Evolutionary conservation across 1,139 yeast species (phyloP), one percentile per base, ranked within the genome.

Genomic region (Kurtzmaniella natalensis): DNA sequence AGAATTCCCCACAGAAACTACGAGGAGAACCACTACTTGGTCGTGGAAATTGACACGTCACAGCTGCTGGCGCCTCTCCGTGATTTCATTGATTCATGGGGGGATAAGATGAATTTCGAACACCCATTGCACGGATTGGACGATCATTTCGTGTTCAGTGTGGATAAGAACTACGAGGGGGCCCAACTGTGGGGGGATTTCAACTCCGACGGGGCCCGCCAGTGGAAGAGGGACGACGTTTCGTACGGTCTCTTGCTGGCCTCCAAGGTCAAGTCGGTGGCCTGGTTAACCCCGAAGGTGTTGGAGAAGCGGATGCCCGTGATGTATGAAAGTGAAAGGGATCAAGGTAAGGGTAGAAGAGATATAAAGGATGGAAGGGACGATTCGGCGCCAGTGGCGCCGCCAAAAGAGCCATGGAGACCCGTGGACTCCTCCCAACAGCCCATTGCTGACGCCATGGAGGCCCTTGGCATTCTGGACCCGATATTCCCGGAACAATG

Each of bases 401-500:
- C 19, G 9, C 11, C 3, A 9, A 10, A 19, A 8, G 15, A 22
- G 7, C 14, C 17, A 51, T 44, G 55, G 20, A 41, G 32, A 9
- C 57, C 61, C 32, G 64, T 48, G 24, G 82, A 75, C 44, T 72
- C 80, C 1, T 64, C 81, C 11, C 62, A 72, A 51, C 44, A 55
- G 28, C 64, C 67, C 0, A 45, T 56, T 55, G 25, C 55, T 21
- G 63, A 66, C 11, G 77, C 75, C 0, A 64, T 70, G 39, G 66
- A 73, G n/a, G 62, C 69, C 38, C 71, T 88, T 37, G 63, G 58
- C 8, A 92, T 92, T 35, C 54, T 70, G 16, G 99, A 92, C 58
- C 98, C 98, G 0, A 61, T 72, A 11, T 92, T 94, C 51, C 55
- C 61, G 7, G 68, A 73, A 30, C 99, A 94, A 58, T 94, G 99